Evolutionary conservation across 441 rosid genomes (phyloP).

Genomic region (Croton laevigatus): DNA sequence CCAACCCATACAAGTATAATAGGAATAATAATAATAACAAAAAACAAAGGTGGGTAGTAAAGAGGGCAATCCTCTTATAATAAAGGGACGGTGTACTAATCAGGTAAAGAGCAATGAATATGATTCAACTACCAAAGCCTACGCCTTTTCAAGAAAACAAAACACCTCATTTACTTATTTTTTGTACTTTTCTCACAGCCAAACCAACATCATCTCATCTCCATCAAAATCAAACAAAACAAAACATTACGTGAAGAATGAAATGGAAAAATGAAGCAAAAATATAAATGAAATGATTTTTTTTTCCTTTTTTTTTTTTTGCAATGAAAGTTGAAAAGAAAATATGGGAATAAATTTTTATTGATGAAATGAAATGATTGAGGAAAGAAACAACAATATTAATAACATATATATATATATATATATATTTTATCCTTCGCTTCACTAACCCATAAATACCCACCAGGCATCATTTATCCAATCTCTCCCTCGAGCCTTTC

Average conservation of each 20-base stretch:
- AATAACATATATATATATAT: constrained; percentile 22
- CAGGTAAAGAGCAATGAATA: not conserved
- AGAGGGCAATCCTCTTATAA: not conserved
- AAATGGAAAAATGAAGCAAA: not conserved
- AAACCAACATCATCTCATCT: constrained; percentile 8
- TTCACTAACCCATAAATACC: constrained; percentile 41
- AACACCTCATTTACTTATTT: not conserved
- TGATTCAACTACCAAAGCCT: not conserved
- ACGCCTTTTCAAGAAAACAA: not conserved
- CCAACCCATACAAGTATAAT: not conserved
- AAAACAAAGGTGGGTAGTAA: not conserved
- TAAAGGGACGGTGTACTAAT: not conserved
- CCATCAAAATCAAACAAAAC: not conserved
- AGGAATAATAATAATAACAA: not conserved
- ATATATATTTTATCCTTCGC: constrained; percentile 34
- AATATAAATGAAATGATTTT: too few species aligned
- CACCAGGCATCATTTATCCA: constrained; percentile 32
- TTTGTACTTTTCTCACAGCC: constrained; percentile 22
- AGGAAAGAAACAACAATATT: constrained; percentile 33
- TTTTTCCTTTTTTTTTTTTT: too few species aligned
- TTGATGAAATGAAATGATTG: constrained; percentile 34
- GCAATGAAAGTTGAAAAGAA: not conserved
- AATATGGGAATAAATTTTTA: constrained; percentile 32
- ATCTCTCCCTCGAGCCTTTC: constrained; percentile 40
- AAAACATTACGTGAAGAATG: not conserved